Evolutionary conservation across 2,329 filamentous ascomycete species (phyloP).

Genomic region (Nigrospora osmanthi): DNA sequence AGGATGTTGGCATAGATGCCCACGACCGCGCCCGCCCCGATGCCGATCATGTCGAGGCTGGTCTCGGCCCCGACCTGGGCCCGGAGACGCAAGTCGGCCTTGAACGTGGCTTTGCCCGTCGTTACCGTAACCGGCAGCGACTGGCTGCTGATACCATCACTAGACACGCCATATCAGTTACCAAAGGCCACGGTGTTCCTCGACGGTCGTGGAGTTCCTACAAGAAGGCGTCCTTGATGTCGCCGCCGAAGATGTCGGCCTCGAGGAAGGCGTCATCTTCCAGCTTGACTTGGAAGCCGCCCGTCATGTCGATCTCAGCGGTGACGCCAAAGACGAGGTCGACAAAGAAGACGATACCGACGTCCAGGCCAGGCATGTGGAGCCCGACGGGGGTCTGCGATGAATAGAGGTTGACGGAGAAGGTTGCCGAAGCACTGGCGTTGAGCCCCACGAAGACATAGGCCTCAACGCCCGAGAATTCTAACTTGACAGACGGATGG

Average conservation of each 20-base stretch:
- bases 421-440: conserved; percentile 29
- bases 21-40: conserved; percentile 27
- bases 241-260: conserved; percentile 26
- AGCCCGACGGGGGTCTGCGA: conserved; percentile 32
- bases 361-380: conserved; percentile 24
- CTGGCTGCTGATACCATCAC: conserved; percentile 3
- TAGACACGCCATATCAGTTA: background rate
- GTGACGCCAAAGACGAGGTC: conserved; percentile 38
- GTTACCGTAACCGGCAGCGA: conserved; percentile 32
- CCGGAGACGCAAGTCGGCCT: conserved; percentile 37
- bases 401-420: conserved; percentile 36
- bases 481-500: conserved; percentile 26
- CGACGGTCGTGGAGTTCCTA: background rate
- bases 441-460: conserved; percentile 35
- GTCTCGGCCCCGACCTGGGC: conserved; percentile 29
- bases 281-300: conserved; percentile 39
- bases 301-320: conserved; percentile 36
- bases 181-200: no score
- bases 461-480: conserved; percentile 37
- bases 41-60: conserved; percentile 11
- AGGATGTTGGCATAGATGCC: conserved; percentile 39
- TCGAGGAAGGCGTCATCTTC: conserved; percentile 30
- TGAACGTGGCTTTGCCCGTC: conserved; percentile 30
- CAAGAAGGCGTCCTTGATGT: conserved; percentile 33
- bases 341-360: conserved; percentile 36